Evolutionary conservation across 176 grass and related monocot genomes (phyloP).

Genomic region (Zizania latifolia): DNA sequence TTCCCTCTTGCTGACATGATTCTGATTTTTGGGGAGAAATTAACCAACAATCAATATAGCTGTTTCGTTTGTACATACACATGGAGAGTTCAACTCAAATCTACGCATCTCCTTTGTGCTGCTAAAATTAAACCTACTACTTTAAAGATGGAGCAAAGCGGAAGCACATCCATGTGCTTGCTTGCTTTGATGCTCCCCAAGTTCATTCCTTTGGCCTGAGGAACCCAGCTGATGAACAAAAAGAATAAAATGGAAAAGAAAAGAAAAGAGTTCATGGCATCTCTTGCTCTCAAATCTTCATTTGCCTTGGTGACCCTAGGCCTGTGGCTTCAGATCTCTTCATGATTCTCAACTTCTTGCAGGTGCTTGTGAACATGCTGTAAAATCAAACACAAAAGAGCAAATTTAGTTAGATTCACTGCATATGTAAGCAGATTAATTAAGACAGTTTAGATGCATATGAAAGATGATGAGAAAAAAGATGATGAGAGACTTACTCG

Average conservation of each 20-base stretch:
- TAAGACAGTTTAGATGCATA: background rate
- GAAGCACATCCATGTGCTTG: slow-evolving; percentile 35
- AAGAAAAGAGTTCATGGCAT: slow-evolving; percentile 5
- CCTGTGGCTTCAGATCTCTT: slow-evolving; percentile 82
- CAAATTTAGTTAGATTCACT: background rate
- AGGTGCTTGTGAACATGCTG: slow-evolving; percentile 82
- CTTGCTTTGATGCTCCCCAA: slow-evolving; percentile 32
- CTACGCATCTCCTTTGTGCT: slow-evolving; percentile 41
- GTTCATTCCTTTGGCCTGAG: slow-evolving; percentile 46
- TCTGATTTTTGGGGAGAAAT: too few relatives aligned
- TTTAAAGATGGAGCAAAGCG: slow-evolving; percentile 38
- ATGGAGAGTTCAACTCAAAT: slow-evolving; percentile 42
- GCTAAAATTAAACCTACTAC: slow-evolving; percentile 34
- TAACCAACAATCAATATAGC: slow-evolving; percentile 43
- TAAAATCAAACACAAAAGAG: background rate
- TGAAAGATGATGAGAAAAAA: background rate
- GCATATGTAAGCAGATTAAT: background rate
- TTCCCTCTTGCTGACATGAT: background rate
- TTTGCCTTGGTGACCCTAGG: slow-evolving; percentile 35
- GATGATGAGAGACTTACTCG: slow-evolving; percentile 38
- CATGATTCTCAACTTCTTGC: slow-evolving; percentile 96
- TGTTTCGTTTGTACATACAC: slow-evolving; percentile 54
- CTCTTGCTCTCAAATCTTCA: background rate
- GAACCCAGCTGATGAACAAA: slow-evolving; percentile 35
- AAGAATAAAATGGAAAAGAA: background rate